phyloP scores from a whole-genome alignment of 2,329 filamentous ascomycete species.

The Aspergillus aculeatinus region DNA sequence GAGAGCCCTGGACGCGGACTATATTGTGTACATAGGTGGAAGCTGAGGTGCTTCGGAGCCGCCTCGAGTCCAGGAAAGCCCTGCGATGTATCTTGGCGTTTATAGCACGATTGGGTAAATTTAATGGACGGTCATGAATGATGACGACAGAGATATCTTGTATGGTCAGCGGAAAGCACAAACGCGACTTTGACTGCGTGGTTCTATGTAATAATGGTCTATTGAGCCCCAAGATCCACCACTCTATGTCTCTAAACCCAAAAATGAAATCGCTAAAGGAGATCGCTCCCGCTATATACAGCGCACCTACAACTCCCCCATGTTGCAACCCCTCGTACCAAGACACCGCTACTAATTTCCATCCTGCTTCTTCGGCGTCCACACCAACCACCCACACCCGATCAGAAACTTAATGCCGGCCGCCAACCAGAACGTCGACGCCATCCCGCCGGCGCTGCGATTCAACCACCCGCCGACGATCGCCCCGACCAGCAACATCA shows the following conservation, averaged over 20 bases:
- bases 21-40: constrained; percentile 21
- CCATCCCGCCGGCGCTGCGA: constrained; percentile 43
- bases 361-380: constrained; percentile 27
- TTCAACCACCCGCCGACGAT: constrained; percentile 46
- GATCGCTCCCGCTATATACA: background rate
- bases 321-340: too few relatives aligned
- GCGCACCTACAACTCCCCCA: background rate
- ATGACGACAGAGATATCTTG: background rate
- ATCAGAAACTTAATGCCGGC: constrained; percentile 42
- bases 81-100: constrained; percentile 16
- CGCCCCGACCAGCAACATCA: constrained; percentile 40
- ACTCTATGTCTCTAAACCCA: background rate
- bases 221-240: background rate
- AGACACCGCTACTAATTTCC: background rate
- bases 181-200: background rate
- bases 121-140: constrained; percentile 19
- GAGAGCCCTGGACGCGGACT: background rate
- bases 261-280: background rate
- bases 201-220: background rate
- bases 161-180: background rate
- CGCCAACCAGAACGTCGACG: constrained; percentile 45
- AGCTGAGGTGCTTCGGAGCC: background rate
- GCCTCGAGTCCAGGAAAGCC: constrained; percentile 13
- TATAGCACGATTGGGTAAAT: constrained; percentile 18
- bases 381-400: constrained; percentile 39